Base-by-base conservation (phyloP, 768 basidiomycete species). In the Kockovaella imperatae region DNA sequence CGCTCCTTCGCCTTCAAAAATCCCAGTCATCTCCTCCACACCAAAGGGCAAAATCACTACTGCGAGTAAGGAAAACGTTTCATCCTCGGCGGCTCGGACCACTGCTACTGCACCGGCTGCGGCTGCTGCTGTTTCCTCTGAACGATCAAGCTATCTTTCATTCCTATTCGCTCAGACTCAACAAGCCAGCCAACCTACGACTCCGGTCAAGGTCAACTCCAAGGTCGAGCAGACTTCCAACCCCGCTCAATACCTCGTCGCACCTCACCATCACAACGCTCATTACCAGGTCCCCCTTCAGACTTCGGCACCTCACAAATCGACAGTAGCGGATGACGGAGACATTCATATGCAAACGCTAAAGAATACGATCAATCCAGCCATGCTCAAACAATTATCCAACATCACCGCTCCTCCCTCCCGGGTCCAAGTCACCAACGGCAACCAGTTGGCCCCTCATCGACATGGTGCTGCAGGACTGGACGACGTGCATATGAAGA, bases 331-430 rank as follows among this genome's bases (percentile, higher is more conserved):
- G n/a, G n/a, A 57, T 13, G 52, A 56, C 30, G 67, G 63, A 24
- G 84, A 87, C 64, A 74, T 85, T 5, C 82, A 81, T 63, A 87
- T 88, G 87, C 79, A 81, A 54, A 86, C 87, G 1, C 80, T 84
- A 24, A 86, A 80, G 66, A 61, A 58, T 35, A 53, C 59, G 4
- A 52, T 67, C 56, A 60, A 62, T 40, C 66, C 69, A 1, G 52
- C 56, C 15, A 55, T 68, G 56, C 54, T 70, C 28, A 63, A 63
- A 41, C 53, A 57, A 38, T 61, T 67, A 23, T 55, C 63, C 18
- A 31, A 32, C 3, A 50, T 49, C 38, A 54, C 56, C 7, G 34
- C 54, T 17, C 50, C 52, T n/a, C 32, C 52, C 18, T 45, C 53
- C 18, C 57, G 51, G 11, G 49, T 54, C 17, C 51, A 57, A 23